Evolutionary conservation across 2,329 filamentous ascomycete species (phyloP).

Genomic region (Sporothrix protearum): DNA sequence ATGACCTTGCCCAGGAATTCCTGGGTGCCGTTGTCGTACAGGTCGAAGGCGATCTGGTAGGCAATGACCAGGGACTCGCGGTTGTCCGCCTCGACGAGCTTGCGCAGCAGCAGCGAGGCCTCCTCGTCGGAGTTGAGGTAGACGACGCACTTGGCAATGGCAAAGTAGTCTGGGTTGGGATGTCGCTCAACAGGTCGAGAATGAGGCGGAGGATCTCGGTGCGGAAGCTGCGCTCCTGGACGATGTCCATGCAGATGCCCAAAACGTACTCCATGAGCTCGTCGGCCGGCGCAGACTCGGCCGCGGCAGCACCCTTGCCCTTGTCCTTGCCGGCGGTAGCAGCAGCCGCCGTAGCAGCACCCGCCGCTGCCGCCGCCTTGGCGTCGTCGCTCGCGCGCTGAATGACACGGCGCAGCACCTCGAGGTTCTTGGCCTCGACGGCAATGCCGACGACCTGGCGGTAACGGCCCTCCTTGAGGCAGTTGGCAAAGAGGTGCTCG

Average conservation of each 20-base stretch:
- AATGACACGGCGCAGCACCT: conserved; percentile 82
- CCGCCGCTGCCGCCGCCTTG: too few relatives aligned
- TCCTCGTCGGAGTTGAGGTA: conserved; percentile 90
- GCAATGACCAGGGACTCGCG: conserved; percentile 76
- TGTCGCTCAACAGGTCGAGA: conserved; percentile 90
- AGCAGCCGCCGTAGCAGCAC: too few relatives aligned
- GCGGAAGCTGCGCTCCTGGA: conserved; percentile 85
- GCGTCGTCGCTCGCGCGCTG: conserved; percentile 84
- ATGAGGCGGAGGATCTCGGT: conserved; percentile 84
- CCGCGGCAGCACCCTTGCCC: conserved; percentile 32
- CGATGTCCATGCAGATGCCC: conserved; percentile 94
- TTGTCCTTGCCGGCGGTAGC: conserved; percentile 51
- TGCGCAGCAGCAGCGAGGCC: conserved; percentile 79
- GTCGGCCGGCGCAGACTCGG: conserved; percentile 63
- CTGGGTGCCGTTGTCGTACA: conserved; percentile 98
- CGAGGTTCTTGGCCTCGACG: conserved; percentile 87
- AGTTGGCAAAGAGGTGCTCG: conserved; percentile 85
- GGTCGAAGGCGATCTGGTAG: conserved; percentile 96
- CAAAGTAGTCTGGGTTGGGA: conserved; percentile 92
- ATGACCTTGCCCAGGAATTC: conserved; percentile 92
- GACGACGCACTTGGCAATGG: conserved; percentile 95
- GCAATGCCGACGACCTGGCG: conserved; percentile 96
- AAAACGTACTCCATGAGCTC: conserved; percentile 96
- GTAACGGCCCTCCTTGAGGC: conserved; percentile 80
- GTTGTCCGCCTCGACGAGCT: conserved; percentile 76